Percentiles rank a stretch among this genome's conserved stretches.
These are phyloP conservation scores for Colletotrichum limetticola DNA, from an alignment of 2,329 filamentous ascomycete genomes.

Conservation along the genomic window DNA sequence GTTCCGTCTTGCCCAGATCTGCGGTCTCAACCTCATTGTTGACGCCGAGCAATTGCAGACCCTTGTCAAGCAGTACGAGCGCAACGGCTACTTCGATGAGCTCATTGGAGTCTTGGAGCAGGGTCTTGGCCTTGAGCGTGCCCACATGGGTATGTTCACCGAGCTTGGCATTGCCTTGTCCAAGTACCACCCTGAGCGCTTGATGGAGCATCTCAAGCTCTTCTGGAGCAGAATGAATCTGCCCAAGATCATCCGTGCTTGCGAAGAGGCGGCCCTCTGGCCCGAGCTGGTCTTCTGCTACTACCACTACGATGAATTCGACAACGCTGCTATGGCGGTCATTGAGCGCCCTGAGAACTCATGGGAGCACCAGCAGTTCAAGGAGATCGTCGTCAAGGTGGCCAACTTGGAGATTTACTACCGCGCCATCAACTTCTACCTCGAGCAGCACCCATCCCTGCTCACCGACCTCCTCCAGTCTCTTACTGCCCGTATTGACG, in stretches of 20 bases:
- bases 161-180: conserved; percentile 90
- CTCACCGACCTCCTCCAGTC: conserved; percentile 95
- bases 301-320: conserved; percentile 97
- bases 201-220: conserved; percentile 98
- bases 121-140: conserved; percentile 90
- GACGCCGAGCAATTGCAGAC: conserved; percentile 95
- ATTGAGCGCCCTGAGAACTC: conserved; percentile 98
- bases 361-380: conserved; percentile 99
- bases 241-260: conserved; percentile 93
- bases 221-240: conserved; percentile 99
- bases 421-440: conserved; percentile 94
- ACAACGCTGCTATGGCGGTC: conserved; percentile 96
- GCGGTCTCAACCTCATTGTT: conserved; percentile 96
- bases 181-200: conserved; percentile 93
- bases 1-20: conserved; percentile 98
- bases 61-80: conserved; percentile 96
- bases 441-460: conserved; percentile 95
- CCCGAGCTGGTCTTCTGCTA: conserved; percentile 98
- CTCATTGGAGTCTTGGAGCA: conserved; percentile 94
- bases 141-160: conserved; percentile 98
- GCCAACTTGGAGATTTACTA: conserved; percentile 99
- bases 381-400: conserved; percentile 98
- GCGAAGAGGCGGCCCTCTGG: conserved; percentile 96
- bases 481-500: conserved; percentile 92
- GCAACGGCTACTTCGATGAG: conserved; percentile 97